Conservation (phyloP, 2,329 filamentous ascomycete genomes). For the Byssothecium circinans region DNA sequence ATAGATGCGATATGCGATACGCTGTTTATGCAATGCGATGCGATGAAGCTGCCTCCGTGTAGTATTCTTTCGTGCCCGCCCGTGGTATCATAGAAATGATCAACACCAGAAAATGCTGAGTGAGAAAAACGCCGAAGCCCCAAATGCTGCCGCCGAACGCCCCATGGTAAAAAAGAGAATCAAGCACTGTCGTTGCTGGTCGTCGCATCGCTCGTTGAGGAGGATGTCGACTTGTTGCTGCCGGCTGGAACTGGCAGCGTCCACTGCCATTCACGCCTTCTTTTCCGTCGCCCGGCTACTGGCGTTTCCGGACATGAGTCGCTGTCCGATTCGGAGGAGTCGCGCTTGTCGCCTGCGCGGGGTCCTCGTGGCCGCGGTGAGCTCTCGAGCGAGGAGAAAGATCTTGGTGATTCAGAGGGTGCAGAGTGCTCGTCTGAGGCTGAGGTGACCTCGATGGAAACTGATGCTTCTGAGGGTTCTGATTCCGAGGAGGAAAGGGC, state of each 20-base stretch:
- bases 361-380: constrained; percentile 30
- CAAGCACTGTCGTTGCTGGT: constrained; percentile 34
- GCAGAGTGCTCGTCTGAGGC: constrained; percentile 6
- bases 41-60: constrained; percentile 6
- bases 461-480: constrained; percentile 13
- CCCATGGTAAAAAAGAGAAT: constrained; percentile 7
- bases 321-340: constrained; percentile 52
- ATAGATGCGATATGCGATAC: not conserved
- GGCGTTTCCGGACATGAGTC: constrained; percentile 56
- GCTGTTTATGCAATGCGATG: constrained; percentile 4
- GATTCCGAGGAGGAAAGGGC: constrained; percentile 17
- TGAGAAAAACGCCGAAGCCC: constrained; percentile 20
- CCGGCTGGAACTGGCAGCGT: constrained; percentile 50
- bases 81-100: constrained; percentile 32
- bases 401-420: constrained; percentile 16
- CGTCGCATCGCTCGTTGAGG: constrained; percentile 22
- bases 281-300: constrained; percentile 56
- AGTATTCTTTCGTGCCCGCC: constrained; percentile 5
- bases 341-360: constrained; percentile 47
- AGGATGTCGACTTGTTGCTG: constrained; percentile 26
- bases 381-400: constrained; percentile 23
- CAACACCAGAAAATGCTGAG: constrained; percentile 30
- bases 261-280: constrained; percentile 60
- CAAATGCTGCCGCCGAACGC: constrained; percentile 7
- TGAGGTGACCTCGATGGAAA: constrained; percentile 18